Evolutionary conservation across 1,139 yeast species (phyloP).

Genomic region (Hyphopichia wangnamkhiaoensis): DNA sequence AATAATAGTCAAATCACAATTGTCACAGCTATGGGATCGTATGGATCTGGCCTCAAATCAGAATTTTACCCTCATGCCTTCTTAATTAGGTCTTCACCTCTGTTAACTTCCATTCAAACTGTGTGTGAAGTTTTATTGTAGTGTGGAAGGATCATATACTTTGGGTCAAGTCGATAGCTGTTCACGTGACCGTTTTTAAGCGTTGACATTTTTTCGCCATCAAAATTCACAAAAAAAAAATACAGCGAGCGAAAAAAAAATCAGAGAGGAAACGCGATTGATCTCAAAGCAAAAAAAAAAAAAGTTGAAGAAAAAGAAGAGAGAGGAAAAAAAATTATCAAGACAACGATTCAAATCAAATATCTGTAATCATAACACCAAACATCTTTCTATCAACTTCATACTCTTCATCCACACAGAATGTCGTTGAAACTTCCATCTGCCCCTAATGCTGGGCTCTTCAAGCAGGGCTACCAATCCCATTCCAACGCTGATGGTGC

Average conservation of each 20-base stretch:
- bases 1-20: too few species aligned
- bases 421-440: constrained; percentile 93
- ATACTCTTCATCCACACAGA: constrained; percentile 2
- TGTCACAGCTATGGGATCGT: too few species aligned
- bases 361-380: too few species aligned
- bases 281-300: background rate
- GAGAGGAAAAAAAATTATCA: constrained; percentile 4
- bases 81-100: too few species aligned
- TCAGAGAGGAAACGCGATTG: constrained; percentile 1
- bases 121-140: too few species aligned
- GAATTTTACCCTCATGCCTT: too few species aligned
- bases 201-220: background rate
- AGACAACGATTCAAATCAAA: constrained; percentile 3
- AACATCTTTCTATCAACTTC: too few species aligned
- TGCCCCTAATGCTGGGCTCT: constrained; percentile 90
- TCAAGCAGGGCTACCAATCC: constrained; percentile 94
- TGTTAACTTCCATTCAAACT: too few species aligned
- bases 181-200: too few species aligned
- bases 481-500: constrained; percentile 94
- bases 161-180: too few species aligned
- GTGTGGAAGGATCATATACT: too few species aligned
- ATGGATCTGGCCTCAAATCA: too few species aligned
- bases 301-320: background rate
- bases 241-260: background rate
- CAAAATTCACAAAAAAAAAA: background rate